Conservation (phyloP, 2,329 filamentous ascomycete species). For the Monilinia fructigena region DNA sequence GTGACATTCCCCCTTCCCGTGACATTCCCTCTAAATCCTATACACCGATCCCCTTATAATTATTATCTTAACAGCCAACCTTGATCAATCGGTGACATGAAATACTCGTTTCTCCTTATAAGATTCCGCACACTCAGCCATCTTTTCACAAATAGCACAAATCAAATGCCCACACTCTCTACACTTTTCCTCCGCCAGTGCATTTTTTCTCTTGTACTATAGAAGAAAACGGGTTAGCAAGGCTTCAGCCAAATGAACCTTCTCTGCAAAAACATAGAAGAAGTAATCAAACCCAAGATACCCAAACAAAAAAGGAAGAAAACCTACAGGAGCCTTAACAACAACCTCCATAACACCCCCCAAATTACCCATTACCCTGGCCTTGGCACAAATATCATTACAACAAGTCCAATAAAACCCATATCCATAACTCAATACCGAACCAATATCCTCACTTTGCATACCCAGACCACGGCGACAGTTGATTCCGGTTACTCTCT, state of each 20-base stretch:
- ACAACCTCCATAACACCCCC: not conserved
- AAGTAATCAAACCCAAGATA: not conserved
- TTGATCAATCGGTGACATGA: not conserved
- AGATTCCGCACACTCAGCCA: not conserved
- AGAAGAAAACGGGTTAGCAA: not conserved
- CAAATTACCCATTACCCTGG: not conserved
- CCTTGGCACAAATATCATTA: not conserved
- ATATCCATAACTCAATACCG: not conserved
- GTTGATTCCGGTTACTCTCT: not conserved
- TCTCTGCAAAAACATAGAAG: not conserved
- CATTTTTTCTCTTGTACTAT: slow-evolving; percentile 16
- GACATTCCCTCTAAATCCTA: not conserved
- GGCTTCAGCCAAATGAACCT: not conserved
- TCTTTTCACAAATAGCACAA: slow-evolving; percentile 5
- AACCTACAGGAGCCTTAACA: not conserved
- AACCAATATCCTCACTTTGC: not conserved
- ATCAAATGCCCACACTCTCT: slow-evolving; percentile 10
- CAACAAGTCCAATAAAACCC: slow-evolving; percentile 16
- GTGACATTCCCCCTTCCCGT: not conserved
- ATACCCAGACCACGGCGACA: not conserved
- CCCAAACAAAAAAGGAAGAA: too few relatives aligned
- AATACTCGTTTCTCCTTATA: not conserved
- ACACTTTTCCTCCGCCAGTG: not conserved
- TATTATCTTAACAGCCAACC: not conserved
- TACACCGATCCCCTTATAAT: not conserved